Evolutionary conservation across 2,329 filamentous ascomycete genomes (phyloP), one percentile per base, ranked within the genome.

Genomic region (Fonsecaea nubica): DNA sequence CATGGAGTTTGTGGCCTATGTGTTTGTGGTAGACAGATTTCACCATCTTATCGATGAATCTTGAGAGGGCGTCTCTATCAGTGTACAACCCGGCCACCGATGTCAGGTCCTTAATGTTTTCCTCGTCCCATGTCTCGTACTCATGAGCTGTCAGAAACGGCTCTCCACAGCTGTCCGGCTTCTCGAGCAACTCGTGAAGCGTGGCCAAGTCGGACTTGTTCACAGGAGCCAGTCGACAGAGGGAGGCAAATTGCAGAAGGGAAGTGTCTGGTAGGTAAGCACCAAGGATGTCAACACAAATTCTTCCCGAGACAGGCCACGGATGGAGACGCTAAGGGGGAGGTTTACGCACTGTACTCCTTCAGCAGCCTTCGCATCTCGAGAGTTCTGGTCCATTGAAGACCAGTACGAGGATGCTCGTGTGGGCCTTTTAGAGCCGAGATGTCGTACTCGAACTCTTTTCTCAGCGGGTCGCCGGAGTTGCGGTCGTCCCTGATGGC

Each of bases 1-100:
- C 66, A 48, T 66, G 66, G 18, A 58, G 15, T 42, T 40, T 61
- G 40, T 36, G 65, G n/a, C 65, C 61, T 8, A 67, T 15, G 30
- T 54, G 30, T 21, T 38, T 54, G 36, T 64, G 61, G 30, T 64
- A 67, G 32, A 64, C 56, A 9, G 56, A 35, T 50, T 12, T 53
- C 35, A 62, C 40, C 45, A 61, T 25, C 10, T 54, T 61, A 21
- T 67, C 62, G 18, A 67, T 40, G 35, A 38, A 54, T 45, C 36
- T 67, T 15, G 65, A 56, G 36, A 64, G 52, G 1, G 33, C 40
- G 35, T 67, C 62, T 61, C 53, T 67, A 15, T 64, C 33, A 10
- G 15, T 53, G 13, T 61, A 15, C 2, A 12, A 9, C 5, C 61
- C 65, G 10, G 56, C 52, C 48, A 68, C 53, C 2, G 66, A 68